Conservation (phyloP, 192 early-diverging fungal genomes). For the Mortierella claussenii region DNA sequence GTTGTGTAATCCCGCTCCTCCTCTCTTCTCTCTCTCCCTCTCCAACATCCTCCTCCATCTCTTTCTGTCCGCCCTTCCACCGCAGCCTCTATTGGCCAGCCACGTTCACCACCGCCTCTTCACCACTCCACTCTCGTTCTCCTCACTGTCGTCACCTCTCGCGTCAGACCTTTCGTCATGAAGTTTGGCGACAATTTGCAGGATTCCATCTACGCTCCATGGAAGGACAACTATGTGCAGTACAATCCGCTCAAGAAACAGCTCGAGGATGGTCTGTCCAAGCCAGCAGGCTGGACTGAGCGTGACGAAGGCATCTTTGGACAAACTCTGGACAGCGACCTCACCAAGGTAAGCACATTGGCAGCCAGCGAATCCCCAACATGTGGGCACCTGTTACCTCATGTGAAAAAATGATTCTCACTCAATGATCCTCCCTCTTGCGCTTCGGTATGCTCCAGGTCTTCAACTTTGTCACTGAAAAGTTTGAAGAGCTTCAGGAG, state of each 20-base stretch:
- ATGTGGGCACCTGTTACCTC: no score
- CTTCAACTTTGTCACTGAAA: slow-evolving; percentile 75
- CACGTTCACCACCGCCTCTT: neutral
- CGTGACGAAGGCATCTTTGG: slow-evolving; percentile 92
- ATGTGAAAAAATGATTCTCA: no score
- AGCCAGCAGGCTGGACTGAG: slow-evolving; percentile 79
- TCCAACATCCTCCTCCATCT: neutral
- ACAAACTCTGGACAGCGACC: slow-evolving; percentile 86
- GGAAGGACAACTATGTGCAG: slow-evolving; percentile 83
- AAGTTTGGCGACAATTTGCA: slow-evolving; percentile 90
- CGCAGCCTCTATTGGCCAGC: neutral
- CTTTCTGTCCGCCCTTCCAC: neutral
- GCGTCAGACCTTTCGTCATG: slow-evolving; percentile 65
- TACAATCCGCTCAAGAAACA: slow-evolving; percentile 88
- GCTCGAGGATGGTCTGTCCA: slow-evolving; percentile 74
- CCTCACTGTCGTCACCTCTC: neutral
- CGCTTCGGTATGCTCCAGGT: no score
- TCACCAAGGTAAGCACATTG: slow-evolving; percentile 85
- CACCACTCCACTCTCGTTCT: neutral
- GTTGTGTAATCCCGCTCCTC: neutral
- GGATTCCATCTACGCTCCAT: slow-evolving; percentile 77
- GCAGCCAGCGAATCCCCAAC: no score
- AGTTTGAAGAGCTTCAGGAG: slow-evolving; percentile 78
- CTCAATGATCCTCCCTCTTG: slow-evolving; percentile 17
- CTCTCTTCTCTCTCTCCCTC: neutral